Base-by-base conservation (phyloP, 345 rosid genomes). In the Toxicodendron radicans region DNA sequence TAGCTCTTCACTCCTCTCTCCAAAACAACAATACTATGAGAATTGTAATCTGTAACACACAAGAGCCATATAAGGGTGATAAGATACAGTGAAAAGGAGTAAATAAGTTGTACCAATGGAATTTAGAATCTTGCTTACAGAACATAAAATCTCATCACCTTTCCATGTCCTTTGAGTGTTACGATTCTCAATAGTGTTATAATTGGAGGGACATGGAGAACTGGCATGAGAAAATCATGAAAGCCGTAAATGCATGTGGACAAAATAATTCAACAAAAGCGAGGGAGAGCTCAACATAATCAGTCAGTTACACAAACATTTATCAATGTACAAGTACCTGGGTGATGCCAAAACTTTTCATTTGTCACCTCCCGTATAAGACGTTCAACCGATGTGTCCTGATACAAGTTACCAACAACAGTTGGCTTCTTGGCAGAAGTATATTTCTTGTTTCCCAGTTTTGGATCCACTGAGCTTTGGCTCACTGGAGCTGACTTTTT, bases 361-460 rank as follows among this genome's bases (percentile, higher is more conserved):
- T 84, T 92, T 51, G 98, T 96, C 84, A 93, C 97, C 83, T 96
- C 99, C 74, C 99, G 83, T 83, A 96, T 90, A 43, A 96, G 92
- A 64, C 99, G 98, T 79, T 96, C 99, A 77, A 96, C 99, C n/a
- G 99, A 96, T 27, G 99, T 87, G 82, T 96, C 99, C 73, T 89
- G 98, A 80, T 93, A 93, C 20, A 87, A 76, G 60, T 68, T 73
- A 77, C 80, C 76, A 64, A 66, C 79, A 51, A 74, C 70, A 38
- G 74, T 73, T 65, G 83, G 74, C 81, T 90, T 96, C 85, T 91
- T 95, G 73, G 84, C 69, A 78, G 84, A 76, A 73, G 79, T 80
- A 78, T 81, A 81, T 81, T 93, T 95, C 84, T 93, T 95, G 79
- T 78, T 88, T 57, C 86, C 90, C 48, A 81, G 79, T 82, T 93